These are phyloP conservation scores for Diplodia mutila DNA, from an alignment of 2,329 filamentous ascomycete genomes.

Conservation along the genomic window DNA sequence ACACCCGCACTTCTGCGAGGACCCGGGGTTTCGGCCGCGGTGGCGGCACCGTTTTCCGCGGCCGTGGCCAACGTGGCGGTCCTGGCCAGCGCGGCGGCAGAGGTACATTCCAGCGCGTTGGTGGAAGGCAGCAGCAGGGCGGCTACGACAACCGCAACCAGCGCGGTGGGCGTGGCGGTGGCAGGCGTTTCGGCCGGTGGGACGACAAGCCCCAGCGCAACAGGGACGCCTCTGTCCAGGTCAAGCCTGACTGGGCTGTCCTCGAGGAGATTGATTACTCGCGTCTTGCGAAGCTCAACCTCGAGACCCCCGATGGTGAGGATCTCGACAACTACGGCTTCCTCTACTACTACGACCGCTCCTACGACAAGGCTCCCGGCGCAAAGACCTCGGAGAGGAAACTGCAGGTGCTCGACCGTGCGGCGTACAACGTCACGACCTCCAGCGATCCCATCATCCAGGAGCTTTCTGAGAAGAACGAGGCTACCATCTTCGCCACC, in stretches of 20 bases:
- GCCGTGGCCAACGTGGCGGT: constrained; percentile 74
- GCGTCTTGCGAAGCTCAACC: constrained; percentile 90
- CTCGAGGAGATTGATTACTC: constrained; percentile 99
- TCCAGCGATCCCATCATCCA: constrained; percentile 96
- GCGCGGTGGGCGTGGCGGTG: constrained; percentile 71
- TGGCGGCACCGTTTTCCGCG: constrained; percentile 86
- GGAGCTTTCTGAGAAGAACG: constrained; percentile 92
- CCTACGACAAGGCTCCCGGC: constrained; percentile 90
- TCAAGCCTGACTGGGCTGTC: constrained; percentile 93
- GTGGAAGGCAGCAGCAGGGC: constrained; percentile 67
- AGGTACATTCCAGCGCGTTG: constrained; percentile 73
- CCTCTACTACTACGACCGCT: constrained; percentile 97
- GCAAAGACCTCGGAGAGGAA: constrained; percentile 82
- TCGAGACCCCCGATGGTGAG: constrained; percentile 92
- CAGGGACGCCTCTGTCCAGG: constrained; percentile 93
- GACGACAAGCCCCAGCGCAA: constrained; percentile 98
- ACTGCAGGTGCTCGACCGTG: constrained; percentile 86
- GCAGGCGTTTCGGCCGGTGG: constrained; percentile 95
- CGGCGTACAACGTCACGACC: constrained; percentile 97
- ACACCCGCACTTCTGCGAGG: constrained; percentile 84
- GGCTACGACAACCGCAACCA: constrained; percentile 71
- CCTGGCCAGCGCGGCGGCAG: constrained; percentile 72
- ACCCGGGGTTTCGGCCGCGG: constrained; percentile 80
- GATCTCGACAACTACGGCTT: constrained; percentile 95
- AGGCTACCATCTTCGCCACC: constrained; percentile 95